A percentile compares a stretch with the other conserved stretches of the same genome.
Conservation (phyloP, 768 basidiomycete genomes). For the Panaeolus cyanescens region DNA sequence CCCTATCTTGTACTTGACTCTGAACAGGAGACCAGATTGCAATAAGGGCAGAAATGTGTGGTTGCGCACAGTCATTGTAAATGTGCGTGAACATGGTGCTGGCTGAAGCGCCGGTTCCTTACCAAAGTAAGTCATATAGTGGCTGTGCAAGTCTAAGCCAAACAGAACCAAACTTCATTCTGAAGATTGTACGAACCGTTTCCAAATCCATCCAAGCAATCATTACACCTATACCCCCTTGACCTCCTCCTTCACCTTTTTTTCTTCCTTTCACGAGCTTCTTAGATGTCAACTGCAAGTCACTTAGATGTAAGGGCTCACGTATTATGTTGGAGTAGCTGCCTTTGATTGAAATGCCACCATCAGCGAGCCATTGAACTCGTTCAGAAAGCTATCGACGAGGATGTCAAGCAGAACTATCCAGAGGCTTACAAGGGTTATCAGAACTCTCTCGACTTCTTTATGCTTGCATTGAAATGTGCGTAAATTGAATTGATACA, state of each 20-base stretch:
- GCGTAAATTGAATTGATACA: not conserved
- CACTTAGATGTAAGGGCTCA: not conserved
- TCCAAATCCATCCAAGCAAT: not conserved
- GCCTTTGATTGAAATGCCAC: not conserved
- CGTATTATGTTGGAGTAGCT: not conserved
- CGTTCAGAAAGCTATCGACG: constrained; percentile 90
- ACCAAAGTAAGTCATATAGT: not conserved
- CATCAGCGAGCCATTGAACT: constrained; percentile 75
- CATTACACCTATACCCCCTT: constrained; percentile 2
- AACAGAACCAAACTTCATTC: not conserved
- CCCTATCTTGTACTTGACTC: no score
- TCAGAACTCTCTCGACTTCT: constrained; percentile 95
- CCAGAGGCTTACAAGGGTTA: constrained; percentile 93
- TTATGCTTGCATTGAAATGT: constrained; percentile 98
- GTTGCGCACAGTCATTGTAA: no score
- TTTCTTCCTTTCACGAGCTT: not conserved
- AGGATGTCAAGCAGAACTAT: constrained; percentile 93
- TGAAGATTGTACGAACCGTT: not conserved
- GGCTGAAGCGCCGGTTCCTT: no score
- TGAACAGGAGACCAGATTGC: no score
- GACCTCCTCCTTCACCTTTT: not conserved
- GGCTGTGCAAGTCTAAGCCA: not conserved
- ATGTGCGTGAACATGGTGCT: no score
- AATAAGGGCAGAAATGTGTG: no score
- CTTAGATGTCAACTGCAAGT: not conserved